Percentiles rank a stretch among this genome's conserved stretches.
phyloP scores from a whole-genome alignment of 768 basidiomycete genomes.

The Pleurotus platypus region DNA sequence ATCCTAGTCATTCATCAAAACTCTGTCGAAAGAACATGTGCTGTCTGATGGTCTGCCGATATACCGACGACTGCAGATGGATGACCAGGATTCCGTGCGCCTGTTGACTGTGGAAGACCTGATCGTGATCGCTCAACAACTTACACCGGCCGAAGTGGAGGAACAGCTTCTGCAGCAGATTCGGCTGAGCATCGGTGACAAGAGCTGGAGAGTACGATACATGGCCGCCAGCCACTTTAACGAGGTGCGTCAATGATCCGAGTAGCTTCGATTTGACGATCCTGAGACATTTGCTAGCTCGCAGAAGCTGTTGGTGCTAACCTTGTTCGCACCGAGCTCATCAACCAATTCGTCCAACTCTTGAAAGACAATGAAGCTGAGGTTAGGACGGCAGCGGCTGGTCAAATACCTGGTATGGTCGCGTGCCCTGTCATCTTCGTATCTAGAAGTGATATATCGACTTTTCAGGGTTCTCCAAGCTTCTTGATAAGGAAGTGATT shows the following conservation, averaged over 20 bases:
- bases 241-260: conserved; percentile 48
- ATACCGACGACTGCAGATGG: conserved; percentile 89
- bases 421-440: conserved; percentile 1
- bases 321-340: conserved; percentile 90
- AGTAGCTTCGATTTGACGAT: not conserved
- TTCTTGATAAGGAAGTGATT: conserved; percentile 91
- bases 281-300: conserved; percentile 44
- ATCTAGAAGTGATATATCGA: not conserved
- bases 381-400: conserved; percentile 92
- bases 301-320: conserved; percentile 88
- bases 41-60: conserved; percentile 85
- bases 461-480: conserved; percentile 81
- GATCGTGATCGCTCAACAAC: conserved; percentile 84
- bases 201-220: conserved; percentile 98
- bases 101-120: conserved; percentile 93
- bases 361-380: conserved; percentile 99
- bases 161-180: conserved; percentile 87
- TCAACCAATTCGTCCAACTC: conserved; percentile 87
- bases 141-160: conserved; percentile 86
- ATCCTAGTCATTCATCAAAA: conserved; percentile 71
- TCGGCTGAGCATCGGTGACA: conserved; percentile 84
- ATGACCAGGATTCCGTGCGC: conserved; percentile 98
- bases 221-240: conserved; percentile 99
- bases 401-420: conserved; percentile 87
- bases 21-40: conserved; percentile 77